A percentile compares a stretch with the other conserved stretches of the same genome.
Conservation (phyloP, 805 yeast genomes). For the Limtongozyma cylindracea region DNA sequence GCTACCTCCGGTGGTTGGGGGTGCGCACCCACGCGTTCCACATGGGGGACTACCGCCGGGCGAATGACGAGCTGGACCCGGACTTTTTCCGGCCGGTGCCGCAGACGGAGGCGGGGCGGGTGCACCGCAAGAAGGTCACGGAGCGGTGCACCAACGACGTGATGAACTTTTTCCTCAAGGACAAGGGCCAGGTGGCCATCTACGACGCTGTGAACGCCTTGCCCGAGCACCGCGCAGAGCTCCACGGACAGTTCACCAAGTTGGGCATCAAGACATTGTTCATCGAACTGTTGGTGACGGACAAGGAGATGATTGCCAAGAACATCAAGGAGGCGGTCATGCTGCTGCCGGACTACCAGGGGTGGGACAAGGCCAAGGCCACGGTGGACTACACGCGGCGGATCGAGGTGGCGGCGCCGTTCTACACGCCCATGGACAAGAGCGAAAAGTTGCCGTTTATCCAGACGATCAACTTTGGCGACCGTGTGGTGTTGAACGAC, state of each 20-base stretch:
- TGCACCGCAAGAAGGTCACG: constrained; percentile 30
- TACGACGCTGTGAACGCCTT: constrained; percentile 89
- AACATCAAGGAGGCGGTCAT: constrained; percentile 66
- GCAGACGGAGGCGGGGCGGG: constrained; percentile 12
- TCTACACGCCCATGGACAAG: constrained; percentile 50
- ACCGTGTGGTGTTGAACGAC: constrained; percentile 52
- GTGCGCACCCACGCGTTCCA: constrained; percentile 68
- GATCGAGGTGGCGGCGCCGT: constrained; percentile 38
- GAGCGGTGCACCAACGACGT: constrained; percentile 47
- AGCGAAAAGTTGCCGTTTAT: constrained; percentile 34
- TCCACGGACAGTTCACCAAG: constrained; percentile 25
- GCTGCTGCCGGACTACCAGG: constrained; percentile 65
- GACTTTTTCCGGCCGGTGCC: constrained; percentile 31
- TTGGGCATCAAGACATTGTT: constrained; percentile 56
- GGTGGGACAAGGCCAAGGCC: constrained; percentile 55
- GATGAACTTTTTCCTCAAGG: constrained; percentile 38
- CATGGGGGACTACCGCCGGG: constrained; percentile 72
- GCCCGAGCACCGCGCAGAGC: constrained; percentile 32
- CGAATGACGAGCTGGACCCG: constrained; percentile 25
- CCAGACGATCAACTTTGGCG: constrained; percentile 80
- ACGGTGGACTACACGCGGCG: constrained; percentile 52
- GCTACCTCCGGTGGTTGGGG: constrained; percentile 91
- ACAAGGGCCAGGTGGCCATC: constrained; percentile 83
- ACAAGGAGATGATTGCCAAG: constrained; percentile 35
- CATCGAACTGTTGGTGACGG: constrained; percentile 71